Evolutionary conservation across 441 rosid species (phyloP), one percentile per base, ranked within the genome.

Genomic region (Lepidium campestre): DNA sequence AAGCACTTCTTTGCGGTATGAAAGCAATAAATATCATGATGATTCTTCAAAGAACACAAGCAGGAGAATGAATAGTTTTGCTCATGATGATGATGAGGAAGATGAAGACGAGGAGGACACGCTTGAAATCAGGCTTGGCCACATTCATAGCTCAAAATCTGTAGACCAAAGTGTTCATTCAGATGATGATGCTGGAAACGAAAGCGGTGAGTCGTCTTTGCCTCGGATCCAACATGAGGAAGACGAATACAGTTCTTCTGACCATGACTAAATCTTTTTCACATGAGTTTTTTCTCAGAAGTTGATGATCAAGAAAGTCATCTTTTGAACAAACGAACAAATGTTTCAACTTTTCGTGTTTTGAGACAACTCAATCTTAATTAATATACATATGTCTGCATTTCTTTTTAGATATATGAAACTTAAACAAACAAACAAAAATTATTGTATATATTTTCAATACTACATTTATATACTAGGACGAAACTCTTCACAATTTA

Each of bases 141-240:
- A 73, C 45, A 39, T 46, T 54, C 70, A 48, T 10, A 56, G 74
- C 61, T 41, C 77, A 25, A 68, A 74, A 41, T 7, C 48, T 41
- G 70, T 41, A 49, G 56, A 49, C 34, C 70, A 49, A 56, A 74
- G 62, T 74, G 70, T 68, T 49, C 63, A 63, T 50, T 74, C 40
- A 20, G 74, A 74, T 56, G 62, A 65, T 42, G 62, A 65, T 65
- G 40, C 49, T 15, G 29, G 35, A n/a, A 68, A 74, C 37, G 56
- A 35, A 17, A 57, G 14, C 49, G 70, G 41, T 41, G 35, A 10
- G 10, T 57, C 15, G 20, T 34, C 48, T 47, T 68, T 32, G 18
- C 59, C 47, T 39, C 55, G 32, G 18, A 34, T 54, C 18, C 31
- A 74, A 46, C 5, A 18, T 54, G 19, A 31, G 58, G 65, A 73